A percentile compares a stretch with the other conserved stretches of the same genome.
Conservation (phyloP, 2,329 filamentous ascomycete species). For the Talaromyces rugulosus region DNA sequence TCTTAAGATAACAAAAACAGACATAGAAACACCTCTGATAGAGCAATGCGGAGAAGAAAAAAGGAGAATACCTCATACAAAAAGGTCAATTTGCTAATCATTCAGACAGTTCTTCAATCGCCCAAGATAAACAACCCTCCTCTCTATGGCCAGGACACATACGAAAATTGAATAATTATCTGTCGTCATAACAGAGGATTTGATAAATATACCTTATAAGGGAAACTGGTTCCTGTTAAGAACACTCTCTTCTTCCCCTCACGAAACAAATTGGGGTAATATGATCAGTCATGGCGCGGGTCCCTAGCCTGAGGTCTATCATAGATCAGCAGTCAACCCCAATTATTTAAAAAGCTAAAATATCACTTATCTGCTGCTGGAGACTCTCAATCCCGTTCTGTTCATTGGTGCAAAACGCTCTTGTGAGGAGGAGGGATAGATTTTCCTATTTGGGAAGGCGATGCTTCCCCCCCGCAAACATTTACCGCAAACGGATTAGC, state of each 20-base stretch:
- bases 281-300: not conserved
- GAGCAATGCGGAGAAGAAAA: not conserved
- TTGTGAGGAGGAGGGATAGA: conserved; percentile 4
- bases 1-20: not conserved
- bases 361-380: not conserved
- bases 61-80: not conserved
- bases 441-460: conserved; percentile 13
- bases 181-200: not conserved
- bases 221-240: not conserved
- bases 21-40: not conserved
- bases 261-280: not conserved
- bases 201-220: not conserved
- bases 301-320: not conserved
- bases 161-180: not conserved
- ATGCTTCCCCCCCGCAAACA: not conserved
- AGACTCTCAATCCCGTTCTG: not conserved
- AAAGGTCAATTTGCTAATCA: not conserved
- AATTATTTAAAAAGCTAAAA: not conserved
- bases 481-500: conserved; percentile 8
- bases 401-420: not conserved
- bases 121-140: not conserved
- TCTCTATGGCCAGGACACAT: not conserved
- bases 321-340: not conserved
- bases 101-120: too few relatives aligned
- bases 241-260: not conserved